Percentiles rank a stretch among this genome's conserved stretches.
Conservation (phyloP, 495 filamentous ascomycete genomes). For the Astrothelium macrocarpum region DNA sequence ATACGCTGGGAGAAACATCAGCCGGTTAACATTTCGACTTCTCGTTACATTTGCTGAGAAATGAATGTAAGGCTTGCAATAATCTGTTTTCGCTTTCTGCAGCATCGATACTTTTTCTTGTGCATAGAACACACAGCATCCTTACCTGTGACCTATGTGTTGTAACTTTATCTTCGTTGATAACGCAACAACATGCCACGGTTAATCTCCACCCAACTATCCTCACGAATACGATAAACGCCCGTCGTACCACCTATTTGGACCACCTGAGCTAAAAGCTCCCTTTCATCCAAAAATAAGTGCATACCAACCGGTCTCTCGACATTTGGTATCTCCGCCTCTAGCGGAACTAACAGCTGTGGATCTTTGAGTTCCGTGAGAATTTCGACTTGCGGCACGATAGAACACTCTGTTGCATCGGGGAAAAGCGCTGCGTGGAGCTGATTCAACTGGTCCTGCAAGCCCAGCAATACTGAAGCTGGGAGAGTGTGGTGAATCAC, state of each 20-base stretch:
- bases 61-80: not conserved
- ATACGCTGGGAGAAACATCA: too few relatives aligned
- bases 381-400: not conserved
- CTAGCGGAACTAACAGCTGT: not conserved
- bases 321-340: not conserved
- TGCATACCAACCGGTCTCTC: not conserved
- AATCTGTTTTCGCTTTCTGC: not conserved
- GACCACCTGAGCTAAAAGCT: not conserved
- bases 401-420: not conserved
- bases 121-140: not conserved
- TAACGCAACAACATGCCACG: not conserved
- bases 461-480: not conserved
- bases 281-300: not conserved
- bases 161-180: not conserved
- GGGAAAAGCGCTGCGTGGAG: not conserved
- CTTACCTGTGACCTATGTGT: not conserved
- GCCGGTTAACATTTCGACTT: too few relatives aligned
- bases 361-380: not conserved
- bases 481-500: not conserved
- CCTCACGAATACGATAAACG: not conserved
- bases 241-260: not conserved
- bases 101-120: not conserved
- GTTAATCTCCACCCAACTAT: not conserved
- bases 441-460: not conserved
- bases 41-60: too few relatives aligned